phyloP scores from a whole-genome alignment of 352 stramenopile species.

The Plasmopara halstedii region DNA sequence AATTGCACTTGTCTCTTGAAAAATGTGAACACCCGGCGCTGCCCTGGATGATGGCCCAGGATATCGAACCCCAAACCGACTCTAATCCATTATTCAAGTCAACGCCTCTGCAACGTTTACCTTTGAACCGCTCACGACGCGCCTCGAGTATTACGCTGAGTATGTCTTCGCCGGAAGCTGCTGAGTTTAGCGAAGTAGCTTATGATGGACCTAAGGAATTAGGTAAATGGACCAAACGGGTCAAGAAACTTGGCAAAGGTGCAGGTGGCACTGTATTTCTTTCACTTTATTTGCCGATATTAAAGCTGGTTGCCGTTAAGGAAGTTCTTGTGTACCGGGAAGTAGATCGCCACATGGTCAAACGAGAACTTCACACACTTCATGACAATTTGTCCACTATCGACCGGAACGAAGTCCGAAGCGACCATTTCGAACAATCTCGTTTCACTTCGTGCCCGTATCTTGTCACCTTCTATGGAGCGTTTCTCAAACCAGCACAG shows the following conservation, averaged over 20 bases:
- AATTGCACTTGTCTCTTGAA: conserved; percentile 47
- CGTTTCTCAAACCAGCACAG: conserved; percentile 68
- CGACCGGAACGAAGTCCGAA: not conserved
- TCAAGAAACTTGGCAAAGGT: conserved; percentile 74
- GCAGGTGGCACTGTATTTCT: conserved; percentile 80
- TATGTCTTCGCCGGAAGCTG: conserved; percentile 54
- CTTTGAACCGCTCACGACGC: conserved; percentile 17
- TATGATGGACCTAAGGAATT: conserved; percentile 63
- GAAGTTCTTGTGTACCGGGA: conserved; percentile 77
- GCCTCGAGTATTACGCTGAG: conserved; percentile 50
- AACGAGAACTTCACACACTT: conserved; percentile 80
- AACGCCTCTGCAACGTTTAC: conserved; percentile 1
- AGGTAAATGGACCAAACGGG: conserved; percentile 46
- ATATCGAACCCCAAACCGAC: not conserved
- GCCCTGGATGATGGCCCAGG: conserved; percentile 30
- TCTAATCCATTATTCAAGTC: not conserved
- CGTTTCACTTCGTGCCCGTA: conserved; percentile 44
- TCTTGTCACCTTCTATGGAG: conserved; percentile 86
- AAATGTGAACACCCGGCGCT: conserved; percentile 23
- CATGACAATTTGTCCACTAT: conserved; percentile 78
- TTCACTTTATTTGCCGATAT: conserved; percentile 68
- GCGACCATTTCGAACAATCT: conserved; percentile 5
- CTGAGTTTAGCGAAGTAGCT: conserved; percentile 65
- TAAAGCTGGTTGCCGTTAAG: conserved; percentile 85
- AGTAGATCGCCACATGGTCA: conserved; percentile 74